A percentile compares a stretch with the other conserved stretches of the same genome.
Conservation (phyloP, 352 stramenopile genomes). For the Lagenidium giganteum region DNA sequence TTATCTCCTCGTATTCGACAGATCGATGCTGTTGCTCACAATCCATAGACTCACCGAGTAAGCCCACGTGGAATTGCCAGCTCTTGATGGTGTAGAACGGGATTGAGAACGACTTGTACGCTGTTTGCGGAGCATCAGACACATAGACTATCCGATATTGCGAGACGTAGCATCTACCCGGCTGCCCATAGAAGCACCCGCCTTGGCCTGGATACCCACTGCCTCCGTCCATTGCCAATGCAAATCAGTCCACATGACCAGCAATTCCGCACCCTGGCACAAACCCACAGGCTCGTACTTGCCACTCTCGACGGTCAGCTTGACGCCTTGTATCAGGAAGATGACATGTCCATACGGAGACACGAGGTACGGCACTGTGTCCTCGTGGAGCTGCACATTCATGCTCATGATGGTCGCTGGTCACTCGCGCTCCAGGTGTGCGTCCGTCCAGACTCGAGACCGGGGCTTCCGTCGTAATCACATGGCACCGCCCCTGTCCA, state of each 20-base stretch:
- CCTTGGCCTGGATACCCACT: constrained; percentile 80
- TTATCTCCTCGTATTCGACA: not conserved
- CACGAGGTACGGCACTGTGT: constrained; percentile 59
- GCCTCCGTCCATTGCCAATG: not conserved
- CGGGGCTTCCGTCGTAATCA: no score
- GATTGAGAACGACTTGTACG: constrained; percentile 71
- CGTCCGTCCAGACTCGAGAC: no score
- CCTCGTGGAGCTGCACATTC: constrained; percentile 67
- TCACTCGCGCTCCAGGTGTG: no score
- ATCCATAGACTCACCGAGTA: constrained; percentile 54
- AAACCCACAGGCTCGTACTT: constrained; percentile 32
- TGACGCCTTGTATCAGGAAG: constrained; percentile 66
- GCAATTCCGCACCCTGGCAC: no score
- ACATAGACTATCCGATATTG: constrained; percentile 78
- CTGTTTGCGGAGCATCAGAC: constrained; percentile 27
- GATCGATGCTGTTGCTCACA: not conserved
- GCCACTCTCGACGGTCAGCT: constrained; percentile 73
- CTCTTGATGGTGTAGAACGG: constrained; percentile 74
- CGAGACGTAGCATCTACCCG: constrained; percentile 67
- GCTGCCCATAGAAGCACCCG: constrained; percentile 70
- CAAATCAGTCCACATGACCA: not conserved
- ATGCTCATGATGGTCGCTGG: constrained; percentile 44
- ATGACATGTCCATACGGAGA: constrained; percentile 78
- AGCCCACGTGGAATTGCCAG: constrained; percentile 55
- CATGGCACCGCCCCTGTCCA: no score